Percentiles rank a stretch among this genome's conserved stretches.
Conservation (phyloP, 441 rosid species). For the Geranium incanum region DNA sequence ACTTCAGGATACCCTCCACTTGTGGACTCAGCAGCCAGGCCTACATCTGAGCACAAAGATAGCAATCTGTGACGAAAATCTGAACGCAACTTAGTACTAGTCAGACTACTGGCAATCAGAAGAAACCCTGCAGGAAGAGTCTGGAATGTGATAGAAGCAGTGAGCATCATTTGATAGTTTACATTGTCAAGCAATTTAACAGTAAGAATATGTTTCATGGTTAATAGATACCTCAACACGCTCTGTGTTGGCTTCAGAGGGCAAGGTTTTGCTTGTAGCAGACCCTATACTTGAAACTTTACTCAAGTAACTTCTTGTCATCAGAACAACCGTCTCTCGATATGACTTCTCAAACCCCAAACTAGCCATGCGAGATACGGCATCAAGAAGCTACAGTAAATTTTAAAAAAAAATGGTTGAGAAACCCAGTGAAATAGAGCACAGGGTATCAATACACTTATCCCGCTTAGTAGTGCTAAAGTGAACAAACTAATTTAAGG, state of each 20-base stretch:
- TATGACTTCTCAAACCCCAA: constrained; percentile 97
- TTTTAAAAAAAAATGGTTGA: constrained; percentile 21
- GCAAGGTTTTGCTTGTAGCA: constrained; percentile 77
- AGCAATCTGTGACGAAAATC: constrained; percentile 93
- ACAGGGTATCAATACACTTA: constrained; percentile 14
- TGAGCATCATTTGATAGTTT: constrained; percentile 39
- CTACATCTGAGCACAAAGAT: constrained; percentile 95
- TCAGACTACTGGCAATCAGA: constrained; percentile 79
- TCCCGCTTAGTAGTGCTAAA: constrained; percentile 11
- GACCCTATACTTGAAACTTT: constrained; percentile 70
- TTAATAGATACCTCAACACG: constrained; percentile 68
- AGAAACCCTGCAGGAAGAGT: constrained; percentile 99
- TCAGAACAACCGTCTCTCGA: constrained; percentile 94
- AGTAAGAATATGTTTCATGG: constrained; percentile 13
- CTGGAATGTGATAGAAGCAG: constrained; percentile 57
- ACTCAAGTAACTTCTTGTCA: constrained; percentile 92
- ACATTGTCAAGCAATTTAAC: constrained; percentile 20
- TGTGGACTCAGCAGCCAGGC: constrained; percentile 91
- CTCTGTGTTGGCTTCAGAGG: constrained; percentile 77
- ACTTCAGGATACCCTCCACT: constrained; percentile 63
- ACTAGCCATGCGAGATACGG: constrained; percentile 90
- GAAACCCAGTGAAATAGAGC: constrained; percentile 23
- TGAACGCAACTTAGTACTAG: constrained; percentile 61
- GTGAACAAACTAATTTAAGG: constrained; percentile 8
- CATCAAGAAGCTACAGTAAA: constrained; percentile 88